Evolutionary conservation across 2,329 filamentous ascomycete species (phyloP).

Genomic region (Graphilbum fragrans): DNA sequence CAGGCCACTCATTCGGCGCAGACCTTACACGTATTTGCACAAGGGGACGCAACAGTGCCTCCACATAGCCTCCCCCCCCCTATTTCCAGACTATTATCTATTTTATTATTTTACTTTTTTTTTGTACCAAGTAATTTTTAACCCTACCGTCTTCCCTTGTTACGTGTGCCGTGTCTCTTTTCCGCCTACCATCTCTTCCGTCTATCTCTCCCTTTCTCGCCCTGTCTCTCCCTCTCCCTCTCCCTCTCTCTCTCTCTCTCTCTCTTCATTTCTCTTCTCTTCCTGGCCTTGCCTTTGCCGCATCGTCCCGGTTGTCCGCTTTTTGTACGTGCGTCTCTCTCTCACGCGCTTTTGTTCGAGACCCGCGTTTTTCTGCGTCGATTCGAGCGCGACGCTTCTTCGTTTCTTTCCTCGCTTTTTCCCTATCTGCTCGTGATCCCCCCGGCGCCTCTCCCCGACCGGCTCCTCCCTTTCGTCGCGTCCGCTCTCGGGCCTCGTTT

Average conservation of each 20-base stretch:
- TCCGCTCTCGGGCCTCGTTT: no score
- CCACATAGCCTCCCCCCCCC: no score
- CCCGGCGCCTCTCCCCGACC: no score
- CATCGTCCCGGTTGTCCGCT: not conserved
- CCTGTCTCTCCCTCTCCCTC: not conserved
- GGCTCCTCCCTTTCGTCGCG: no score
- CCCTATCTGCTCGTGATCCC: not conserved
- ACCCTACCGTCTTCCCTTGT: not conserved
- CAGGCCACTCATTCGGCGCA: not conserved
- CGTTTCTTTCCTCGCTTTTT: not conserved
- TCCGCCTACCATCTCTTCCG: not conserved
- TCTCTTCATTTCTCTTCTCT: not conserved
- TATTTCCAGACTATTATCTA: no score
- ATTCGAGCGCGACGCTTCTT: not conserved
- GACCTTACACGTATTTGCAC: no score
- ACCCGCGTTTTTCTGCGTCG: not conserved
- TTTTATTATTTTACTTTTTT: not conserved
- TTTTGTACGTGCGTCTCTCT: not conserved
- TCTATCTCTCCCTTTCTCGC: not conserved
- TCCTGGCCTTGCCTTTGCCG: slow-evolving; percentile 1
- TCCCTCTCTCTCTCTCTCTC: not conserved
- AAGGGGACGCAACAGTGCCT: no score
- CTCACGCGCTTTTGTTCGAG: not conserved
- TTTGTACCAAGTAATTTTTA: not conserved
- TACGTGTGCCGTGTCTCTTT: not conserved